Evolutionary conservation across 2,329 filamentous ascomycete genomes (phyloP).

Genomic region (Pseudogymnoascus sp.): DNA sequence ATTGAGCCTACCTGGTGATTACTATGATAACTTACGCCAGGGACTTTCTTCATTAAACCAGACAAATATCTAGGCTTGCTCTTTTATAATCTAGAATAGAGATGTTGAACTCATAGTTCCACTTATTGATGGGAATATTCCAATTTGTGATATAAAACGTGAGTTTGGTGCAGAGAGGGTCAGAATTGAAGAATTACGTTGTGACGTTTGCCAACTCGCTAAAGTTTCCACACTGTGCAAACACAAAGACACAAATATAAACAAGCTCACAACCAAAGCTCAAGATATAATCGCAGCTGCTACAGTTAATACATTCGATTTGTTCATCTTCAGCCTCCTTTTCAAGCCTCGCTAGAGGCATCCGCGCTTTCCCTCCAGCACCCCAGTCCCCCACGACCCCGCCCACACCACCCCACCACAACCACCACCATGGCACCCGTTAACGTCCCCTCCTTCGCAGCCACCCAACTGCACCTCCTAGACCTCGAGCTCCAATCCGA

Average conservation of each 20-base stretch:
- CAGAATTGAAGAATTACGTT: background rate
- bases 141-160: background rate
- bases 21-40: background rate
- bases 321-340: background rate
- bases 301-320: background rate
- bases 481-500: conserved; percentile 64
- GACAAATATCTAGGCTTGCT: background rate
- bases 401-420: background rate
- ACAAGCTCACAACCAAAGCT: background rate
- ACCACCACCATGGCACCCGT: conserved; percentile 38
- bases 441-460: conserved; percentile 61
- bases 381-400: background rate
- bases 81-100: background rate
- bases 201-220: background rate
- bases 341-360: background rate
- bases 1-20: background rate
- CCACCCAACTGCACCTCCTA: conserved; percentile 62
- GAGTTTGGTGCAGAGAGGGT: background rate
- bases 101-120: too few species aligned
- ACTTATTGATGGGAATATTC: background rate
- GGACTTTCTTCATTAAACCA: background rate
- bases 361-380: background rate
- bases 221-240: background rate
- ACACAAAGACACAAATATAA: background rate
- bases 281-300: background rate